phyloP scores from a whole-genome alignment of 2,329 filamentous ascomycete species.

The Hypoxylon sp. region DNA sequence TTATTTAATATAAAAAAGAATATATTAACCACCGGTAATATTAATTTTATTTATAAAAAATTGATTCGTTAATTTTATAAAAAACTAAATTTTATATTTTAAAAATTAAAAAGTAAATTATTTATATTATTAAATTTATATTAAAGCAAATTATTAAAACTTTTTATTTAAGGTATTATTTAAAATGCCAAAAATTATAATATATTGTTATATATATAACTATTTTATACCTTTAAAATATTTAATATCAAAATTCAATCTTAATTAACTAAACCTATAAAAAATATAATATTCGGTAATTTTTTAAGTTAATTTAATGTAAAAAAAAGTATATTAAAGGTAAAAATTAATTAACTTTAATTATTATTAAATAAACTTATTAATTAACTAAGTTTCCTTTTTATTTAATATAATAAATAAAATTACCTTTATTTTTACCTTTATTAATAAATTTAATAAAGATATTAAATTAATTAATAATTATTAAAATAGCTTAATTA shows the following conservation, averaged over 20 bases:
- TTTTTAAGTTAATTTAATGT: background rate
- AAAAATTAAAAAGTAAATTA: background rate
- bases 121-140: background rate
- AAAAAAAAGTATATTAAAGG: no score
- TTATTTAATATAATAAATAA: no score
- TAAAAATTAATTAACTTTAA: no score
- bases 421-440: no score
- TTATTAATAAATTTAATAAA: no score
- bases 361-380: no score
- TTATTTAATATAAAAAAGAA: no score
- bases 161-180: background rate
- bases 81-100: background rate
- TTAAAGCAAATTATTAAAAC: background rate
- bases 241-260: background rate
- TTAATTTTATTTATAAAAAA: background rate
- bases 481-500: no score
- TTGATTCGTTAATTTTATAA: background rate
- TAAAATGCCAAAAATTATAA: background rate
- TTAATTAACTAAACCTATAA: background rate
- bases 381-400: no score
- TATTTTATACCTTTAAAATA: background rate
- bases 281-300: background rate
- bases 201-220: background rate
- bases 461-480: no score
- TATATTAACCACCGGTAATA: background rate